Evolutionary conservation across 1,284 basidiomycete genomes (phyloP).

Genomic region (Irpex sp.): DNA sequence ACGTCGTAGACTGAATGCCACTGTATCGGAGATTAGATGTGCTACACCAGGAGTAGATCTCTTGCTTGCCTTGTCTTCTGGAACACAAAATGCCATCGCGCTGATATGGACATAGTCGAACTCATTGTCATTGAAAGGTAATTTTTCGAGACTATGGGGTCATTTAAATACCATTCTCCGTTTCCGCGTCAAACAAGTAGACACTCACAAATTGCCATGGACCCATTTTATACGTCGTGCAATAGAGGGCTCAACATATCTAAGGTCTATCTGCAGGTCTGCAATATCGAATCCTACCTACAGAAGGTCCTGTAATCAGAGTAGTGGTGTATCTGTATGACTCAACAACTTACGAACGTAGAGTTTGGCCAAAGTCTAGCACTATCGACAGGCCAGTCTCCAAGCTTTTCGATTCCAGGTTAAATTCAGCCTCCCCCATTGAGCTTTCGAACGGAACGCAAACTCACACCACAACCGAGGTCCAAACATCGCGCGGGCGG

Average conservation of each 20-base stretch:
- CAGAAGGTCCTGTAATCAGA: not conserved
- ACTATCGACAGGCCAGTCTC: constrained; percentile 68
- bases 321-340: not conserved
- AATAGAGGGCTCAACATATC: constrained; percentile 44
- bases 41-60: not conserved
- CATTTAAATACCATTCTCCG: not conserved
- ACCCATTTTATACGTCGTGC: constrained; percentile 61
- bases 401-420: constrained; percentile 40
- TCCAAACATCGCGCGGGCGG: constrained; percentile 53
- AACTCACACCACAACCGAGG: constrained; percentile 64
- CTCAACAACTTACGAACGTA: constrained; percentile 49
- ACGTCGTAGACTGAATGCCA: constrained; percentile 71
- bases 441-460: too few species aligned
- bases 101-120: constrained; percentile 73
- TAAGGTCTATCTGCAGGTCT: constrained; percentile 59
- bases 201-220: constrained; percentile 69
- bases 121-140: constrained; percentile 75
- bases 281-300: constrained; percentile 76
- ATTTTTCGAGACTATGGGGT: constrained; percentile 54
- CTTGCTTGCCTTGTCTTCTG: constrained; percentile 61
- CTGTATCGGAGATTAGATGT: constrained; percentile 30
- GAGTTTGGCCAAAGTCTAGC: constrained; percentile 66
- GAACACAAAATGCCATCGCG: constrained; percentile 59
- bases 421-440: not conserved
- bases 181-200: not conserved